Evolutionary conservation across 2,329 filamentous ascomycete genomes (phyloP), one percentile per base, ranked within the genome.

Genomic region (Tolypocladium tropicale): DNA sequence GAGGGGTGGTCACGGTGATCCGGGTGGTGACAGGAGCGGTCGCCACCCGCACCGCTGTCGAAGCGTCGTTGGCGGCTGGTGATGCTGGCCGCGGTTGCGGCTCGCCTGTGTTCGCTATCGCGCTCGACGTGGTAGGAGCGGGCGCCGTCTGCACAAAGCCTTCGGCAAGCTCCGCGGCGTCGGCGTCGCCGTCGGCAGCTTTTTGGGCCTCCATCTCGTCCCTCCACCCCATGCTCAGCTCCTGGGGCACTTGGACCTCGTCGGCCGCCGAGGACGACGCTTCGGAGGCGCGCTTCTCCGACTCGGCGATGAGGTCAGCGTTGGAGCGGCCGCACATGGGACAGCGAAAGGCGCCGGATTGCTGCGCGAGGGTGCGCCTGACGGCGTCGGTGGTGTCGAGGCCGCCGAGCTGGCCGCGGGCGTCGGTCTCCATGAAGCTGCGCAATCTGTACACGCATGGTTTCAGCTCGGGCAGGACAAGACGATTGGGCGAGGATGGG

Each of bases 361-460:
- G 82, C 51, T 68, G 74, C 5, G 94, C 94, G 64, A 94, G 80
- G 50, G 81, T 75, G 64, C 79, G 79, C 55, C 93, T 77, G 53
- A 89, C 83, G 6, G 77, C 78, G 21, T 86, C 84, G 30, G 76
- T 82, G 4, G 86, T 86, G 61, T 96, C 92, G 64, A 97, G 77
- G 0, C 94, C 94, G 14, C 94, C 94, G 1, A 99, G 77, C 75
- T 97, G 94, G 1, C 94, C 94, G 63, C 82, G 84, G 10, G 89
- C 85, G 63, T 93, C 89, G 3, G 88, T 92, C 69, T 95, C 91
- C 91, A 99, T 97, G 71, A 96, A 96, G 63, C 83, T 88, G 55
- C 94, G 77, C 52, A 97, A 83, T 16, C 74, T 76, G 48, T n/a
- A n/a, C 37, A 41, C 28, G 32, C 41, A n/a, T 16, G 6, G 34